Evolutionary conservation across 2,329 filamentous ascomycete species (phyloP), one percentile per base, ranked within the genome.

Genomic region (Calonectria montana): DNA sequence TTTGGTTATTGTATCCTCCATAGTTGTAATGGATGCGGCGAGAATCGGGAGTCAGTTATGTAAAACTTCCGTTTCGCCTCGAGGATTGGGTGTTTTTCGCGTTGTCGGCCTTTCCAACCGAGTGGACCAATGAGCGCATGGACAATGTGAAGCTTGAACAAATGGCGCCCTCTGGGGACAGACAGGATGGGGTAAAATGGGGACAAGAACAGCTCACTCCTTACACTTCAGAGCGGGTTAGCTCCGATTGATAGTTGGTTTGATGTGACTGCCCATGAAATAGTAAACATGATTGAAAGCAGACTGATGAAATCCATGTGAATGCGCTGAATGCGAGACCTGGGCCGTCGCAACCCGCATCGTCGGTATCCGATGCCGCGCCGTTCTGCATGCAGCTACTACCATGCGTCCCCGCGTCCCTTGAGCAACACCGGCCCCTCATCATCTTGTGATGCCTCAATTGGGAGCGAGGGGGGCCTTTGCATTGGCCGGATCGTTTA

Each of bases 301-400:
- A 23, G 7, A 23, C n/a, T 21, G n/a, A 47, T 47, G 43, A 10
- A 2, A 47, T 23, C 16, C 9, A 21, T 63, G 50, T 35, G 65
- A 57, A 57, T 41, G 41, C 57, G 29, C 31, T 31, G 27, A 39
- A 18, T 16, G 41, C 31, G 12, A 31, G 39, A 48, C 12, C 29
- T 70, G 50, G 62, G 43, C 67, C 67, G 62, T 35, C 61, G 67
- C 61, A 59, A 65, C 23, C 48, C 39, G 61, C 27, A n/a, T 25
- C 31, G 29, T 48, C 50, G 61, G 31, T 6, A 45, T 25, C 50
- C 43, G 59, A 69, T 47, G 67, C 50, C 61, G 41, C 64, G 23
- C 35, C 48, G n/a, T 45, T 41, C 39, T 21, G 50, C n/a, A 31
- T 57, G 50, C 50, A 37, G n/a, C 31, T 23, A n/a, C 50, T 12